Evolutionary conservation across 257 asterid genomes (phyloP).

Genomic region (Salvia rosmarinus): DNA sequence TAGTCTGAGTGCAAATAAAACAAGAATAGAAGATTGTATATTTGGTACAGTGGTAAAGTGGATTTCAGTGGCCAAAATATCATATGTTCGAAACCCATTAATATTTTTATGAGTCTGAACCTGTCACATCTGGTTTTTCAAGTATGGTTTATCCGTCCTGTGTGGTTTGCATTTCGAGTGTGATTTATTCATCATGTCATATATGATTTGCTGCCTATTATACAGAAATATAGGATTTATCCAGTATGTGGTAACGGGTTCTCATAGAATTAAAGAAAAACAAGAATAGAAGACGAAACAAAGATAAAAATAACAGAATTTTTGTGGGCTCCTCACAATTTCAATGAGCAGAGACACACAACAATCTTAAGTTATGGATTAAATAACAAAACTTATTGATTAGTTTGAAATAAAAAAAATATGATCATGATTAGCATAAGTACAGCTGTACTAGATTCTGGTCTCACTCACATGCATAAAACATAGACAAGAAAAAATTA

Average conservation of each 20-base stretch:
- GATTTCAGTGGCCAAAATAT: no score
- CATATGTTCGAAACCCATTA: no score
- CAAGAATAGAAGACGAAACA: not conserved
- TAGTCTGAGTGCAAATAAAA: not conserved
- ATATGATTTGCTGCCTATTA: no score
- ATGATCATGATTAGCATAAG: constrained; percentile 30
- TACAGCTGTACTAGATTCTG: constrained; percentile 29
- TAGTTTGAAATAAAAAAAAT: not conserved
- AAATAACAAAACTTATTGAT: not conserved
- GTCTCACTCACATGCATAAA: not conserved
- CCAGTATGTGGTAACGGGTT: no score
- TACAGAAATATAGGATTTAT: no score
- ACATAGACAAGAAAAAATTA: not conserved
- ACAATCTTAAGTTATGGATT: not conserved
- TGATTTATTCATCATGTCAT: no score
- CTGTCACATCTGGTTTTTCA: no score
- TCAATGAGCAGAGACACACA: not conserved
- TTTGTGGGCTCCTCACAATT: not conserved
- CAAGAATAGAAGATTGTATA: not conserved
- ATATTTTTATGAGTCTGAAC: no score
- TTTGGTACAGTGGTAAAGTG: no score
- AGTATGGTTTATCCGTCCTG: no score
- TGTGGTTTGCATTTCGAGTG: no score
- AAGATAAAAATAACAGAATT: not conserved
- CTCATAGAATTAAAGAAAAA: no score